These are phyloP conservation scores for Ophiostoma ips DNA, from an alignment of 2,329 filamentous ascomycete genomes.

Conservation along the genomic window DNA sequence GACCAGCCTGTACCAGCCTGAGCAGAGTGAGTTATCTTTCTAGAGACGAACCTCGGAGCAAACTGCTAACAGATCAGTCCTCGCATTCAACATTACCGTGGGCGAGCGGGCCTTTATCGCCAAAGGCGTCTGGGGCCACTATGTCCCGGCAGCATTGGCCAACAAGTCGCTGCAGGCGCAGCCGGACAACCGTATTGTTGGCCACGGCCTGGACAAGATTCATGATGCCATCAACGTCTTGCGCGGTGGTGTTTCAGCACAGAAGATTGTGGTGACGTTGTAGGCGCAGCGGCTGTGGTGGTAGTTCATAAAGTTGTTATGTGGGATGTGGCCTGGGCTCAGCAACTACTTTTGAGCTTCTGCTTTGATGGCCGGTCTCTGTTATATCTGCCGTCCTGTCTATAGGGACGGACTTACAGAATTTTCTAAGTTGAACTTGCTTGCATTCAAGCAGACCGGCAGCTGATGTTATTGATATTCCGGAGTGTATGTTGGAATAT, in stretches of 20 bases:
- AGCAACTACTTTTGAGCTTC: too few relatives aligned
- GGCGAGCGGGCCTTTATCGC: background rate
- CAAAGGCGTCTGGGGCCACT: background rate
- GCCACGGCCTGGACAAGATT: background rate
- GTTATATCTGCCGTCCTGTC: too few relatives aligned
- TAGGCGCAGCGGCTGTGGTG: background rate
- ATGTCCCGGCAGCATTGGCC: background rate
- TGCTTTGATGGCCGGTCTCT: too few relatives aligned
- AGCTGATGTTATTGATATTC: too few relatives aligned
- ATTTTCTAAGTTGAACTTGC: too few relatives aligned
- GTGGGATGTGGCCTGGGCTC: too few relatives aligned
- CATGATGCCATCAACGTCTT: background rate
- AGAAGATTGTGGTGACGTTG: background rate
- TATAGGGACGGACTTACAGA: too few relatives aligned
- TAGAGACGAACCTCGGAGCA: background rate
- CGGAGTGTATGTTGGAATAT: too few relatives aligned
- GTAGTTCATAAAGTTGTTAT: too few relatives aligned
- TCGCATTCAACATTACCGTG: background rate
- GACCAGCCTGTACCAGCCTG: background rate
- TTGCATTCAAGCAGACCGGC: too few relatives aligned
- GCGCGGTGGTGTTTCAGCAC: background rate
- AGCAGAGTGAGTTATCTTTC: background rate
- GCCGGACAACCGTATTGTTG: background rate
- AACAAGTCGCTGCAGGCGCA: background rate
- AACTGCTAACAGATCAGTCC: background rate